Evolutionary conservation across 768 basidiomycete species (phyloP), one percentile per base, ranked within the genome.

Genomic region (Tephrocybe rancida): DNA sequence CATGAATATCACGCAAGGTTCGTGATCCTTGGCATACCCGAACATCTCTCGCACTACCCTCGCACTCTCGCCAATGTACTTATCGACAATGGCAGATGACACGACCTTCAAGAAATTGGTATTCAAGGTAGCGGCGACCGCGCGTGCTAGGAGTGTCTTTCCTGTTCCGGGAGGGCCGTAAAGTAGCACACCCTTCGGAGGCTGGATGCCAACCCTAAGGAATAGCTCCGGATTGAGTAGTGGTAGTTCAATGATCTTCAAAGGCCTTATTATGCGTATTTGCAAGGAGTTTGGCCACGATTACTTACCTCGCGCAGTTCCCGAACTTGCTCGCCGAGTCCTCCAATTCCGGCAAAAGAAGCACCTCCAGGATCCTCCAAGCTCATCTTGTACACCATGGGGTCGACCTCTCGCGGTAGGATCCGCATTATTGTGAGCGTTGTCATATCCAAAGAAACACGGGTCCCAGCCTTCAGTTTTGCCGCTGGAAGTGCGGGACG

Each of bases 51-150:
- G 83, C 22, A 99, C 88, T 8, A 98, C 85, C 48, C 97, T 84
- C 18, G 97, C 97, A 53, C 91, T 94, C 75, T 98, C 97, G 62
- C 97, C 97, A 44, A 99, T 98, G 68, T 98, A 99, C 72, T 98
- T 95, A 78, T 95, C 88, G 56, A 98, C 91, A 62, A 99, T 98
- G 14, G 97, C 97, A 21, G 94, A 97, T 2, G 95, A 95, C 44
- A 98, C 97, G 48, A 99, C 96, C 71, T 98, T 98, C 44, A 98
- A 83, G 79, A 99, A 98, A 68, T 98, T 98, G 51, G 95, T 98
- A 62, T 91, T 82, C 24, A 96, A 80, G 3, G 90, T 96, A 16
- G 94, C 94, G n/a, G 96, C 96, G 9, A 96, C 94, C 0, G 96
- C 96, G 56, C 95, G 81, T 2, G 96, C 96, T 18, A 98, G 83